These are phyloP conservation scores for Picochlorum sp. DNA, from an alignment of 139 green algal genomes.

Conservation along the genomic window DNA sequence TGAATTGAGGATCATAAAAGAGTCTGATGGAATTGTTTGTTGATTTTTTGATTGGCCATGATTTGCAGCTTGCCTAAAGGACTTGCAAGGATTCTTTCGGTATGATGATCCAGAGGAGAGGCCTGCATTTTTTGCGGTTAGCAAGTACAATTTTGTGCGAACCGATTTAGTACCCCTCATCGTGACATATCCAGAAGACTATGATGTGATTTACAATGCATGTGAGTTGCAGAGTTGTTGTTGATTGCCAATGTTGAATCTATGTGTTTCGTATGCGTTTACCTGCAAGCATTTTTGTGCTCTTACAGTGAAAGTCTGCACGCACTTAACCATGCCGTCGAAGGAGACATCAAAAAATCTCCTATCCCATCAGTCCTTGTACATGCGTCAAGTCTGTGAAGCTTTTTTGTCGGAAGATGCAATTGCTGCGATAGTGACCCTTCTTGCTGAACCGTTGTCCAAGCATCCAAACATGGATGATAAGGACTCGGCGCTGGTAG, in stretches of 20 bases:
- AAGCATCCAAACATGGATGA: slow-evolving; percentile 47
- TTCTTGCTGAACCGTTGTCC: slow-evolving; percentile 59
- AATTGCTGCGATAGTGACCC: slow-evolving; percentile 41
- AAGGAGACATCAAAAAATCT: slow-evolving; percentile 29
- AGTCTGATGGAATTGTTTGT: not conserved
- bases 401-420: slow-evolving; percentile 52
- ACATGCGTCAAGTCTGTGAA: slow-evolving; percentile 53
- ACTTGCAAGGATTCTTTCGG: slow-evolving; percentile 82
- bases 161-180: slow-evolving; percentile 78
- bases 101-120: slow-evolving; percentile 62
- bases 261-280: not conserved
- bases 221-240: not conserved
- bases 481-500: slow-evolving; percentile 49
- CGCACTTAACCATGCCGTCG: slow-evolving; percentile 80
- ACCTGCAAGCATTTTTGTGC: not conserved
- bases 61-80: slow-evolving; percentile 69
- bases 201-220: slow-evolving; percentile 63
- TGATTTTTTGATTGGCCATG: too few relatives aligned
- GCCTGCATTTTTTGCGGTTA: slow-evolving; percentile 67
- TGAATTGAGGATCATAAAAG: too few relatives aligned
- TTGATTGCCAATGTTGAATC: not conserved
- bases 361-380: slow-evolving; percentile 17
- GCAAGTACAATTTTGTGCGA: slow-evolving; percentile 44
- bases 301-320: slow-evolving; percentile 81
- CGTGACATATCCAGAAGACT: slow-evolving; percentile 55